Evolutionary conservation across 2,329 filamentous ascomycete species (phyloP).

Genomic region (Arthrobotrys musiformis): DNA sequence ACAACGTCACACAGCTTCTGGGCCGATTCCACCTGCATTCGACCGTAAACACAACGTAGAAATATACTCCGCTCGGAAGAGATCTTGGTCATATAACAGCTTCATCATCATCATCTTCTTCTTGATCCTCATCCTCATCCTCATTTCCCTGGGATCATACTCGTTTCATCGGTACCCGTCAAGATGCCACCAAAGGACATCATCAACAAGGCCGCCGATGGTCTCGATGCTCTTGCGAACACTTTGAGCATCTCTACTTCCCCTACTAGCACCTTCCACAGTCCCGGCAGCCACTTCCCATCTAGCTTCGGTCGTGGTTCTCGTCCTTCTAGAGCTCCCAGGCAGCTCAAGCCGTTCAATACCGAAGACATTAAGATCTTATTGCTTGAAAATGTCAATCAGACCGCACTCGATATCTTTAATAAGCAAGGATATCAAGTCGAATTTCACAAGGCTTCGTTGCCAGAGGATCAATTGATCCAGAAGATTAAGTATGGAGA

Average conservation of each 20-base stretch:
- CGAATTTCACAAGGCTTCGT: constrained; percentile 85
- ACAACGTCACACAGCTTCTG: constrained; percentile 30
- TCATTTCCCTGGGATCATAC: background rate
- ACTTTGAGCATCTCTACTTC: constrained; percentile 78
- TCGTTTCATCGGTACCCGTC: background rate
- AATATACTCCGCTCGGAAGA: background rate
- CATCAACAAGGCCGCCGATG: constrained; percentile 61
- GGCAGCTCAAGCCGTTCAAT: constrained; percentile 93
- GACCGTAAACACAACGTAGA: background rate
- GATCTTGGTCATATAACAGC: background rate
- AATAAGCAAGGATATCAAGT: constrained; percentile 92
- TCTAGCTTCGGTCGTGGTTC: constrained; percentile 67
- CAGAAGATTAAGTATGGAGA: constrained; percentile 85
- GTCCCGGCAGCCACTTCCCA: constrained; percentile 66
- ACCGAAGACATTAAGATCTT: constrained; percentile 97
- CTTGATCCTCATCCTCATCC: background rate
- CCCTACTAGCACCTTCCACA: constrained; percentile 79
- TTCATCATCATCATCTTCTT: background rate
- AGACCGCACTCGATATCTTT: constrained; percentile 85
- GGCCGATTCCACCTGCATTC: constrained; percentile 8
- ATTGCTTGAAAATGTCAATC: constrained; percentile 93
- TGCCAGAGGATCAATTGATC: constrained; percentile 92
- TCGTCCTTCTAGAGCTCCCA: constrained; percentile 66
- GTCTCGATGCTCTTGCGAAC: constrained; percentile 64
- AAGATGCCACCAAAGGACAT: constrained; percentile 66